Percentiles rank a stretch among this genome's conserved stretches.
These are phyloP conservation scores for Leptoxyphium fumago DNA, from an alignment of 2,329 filamentous ascomycete genomes.

Conservation along the genomic window DNA sequence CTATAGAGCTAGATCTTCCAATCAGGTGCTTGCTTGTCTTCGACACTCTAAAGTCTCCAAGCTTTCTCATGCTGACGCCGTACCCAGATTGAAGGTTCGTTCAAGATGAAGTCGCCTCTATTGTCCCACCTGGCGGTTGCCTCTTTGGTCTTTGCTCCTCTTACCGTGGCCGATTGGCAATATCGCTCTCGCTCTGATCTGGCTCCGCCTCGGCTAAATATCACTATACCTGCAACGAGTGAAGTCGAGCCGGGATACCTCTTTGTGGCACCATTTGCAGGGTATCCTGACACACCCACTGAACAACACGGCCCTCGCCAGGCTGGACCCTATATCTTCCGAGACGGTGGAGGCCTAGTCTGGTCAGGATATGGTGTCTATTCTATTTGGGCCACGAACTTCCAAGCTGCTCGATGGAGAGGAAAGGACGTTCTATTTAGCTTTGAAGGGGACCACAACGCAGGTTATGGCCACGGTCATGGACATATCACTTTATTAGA, in stretches of 20 bases:
- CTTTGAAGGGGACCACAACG: conserved; percentile 40
- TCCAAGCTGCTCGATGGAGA: conserved; percentile 36
- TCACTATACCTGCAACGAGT: conserved; percentile 28
- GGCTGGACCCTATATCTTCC: conserved; percentile 41
- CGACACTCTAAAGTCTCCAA: too few species aligned
- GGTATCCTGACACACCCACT: conserved; percentile 11
- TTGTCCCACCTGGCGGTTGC: not conserved
- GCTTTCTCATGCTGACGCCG: too few species aligned
- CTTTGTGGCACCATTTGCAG: conserved; percentile 27
- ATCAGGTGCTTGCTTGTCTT: too few species aligned
- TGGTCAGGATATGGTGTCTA: conserved; percentile 43
- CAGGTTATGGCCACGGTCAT: conserved; percentile 38
- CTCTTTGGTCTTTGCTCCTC: conserved; percentile 5
- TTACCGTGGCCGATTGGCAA: conserved; percentile 39
- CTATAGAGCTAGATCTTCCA: too few species aligned
- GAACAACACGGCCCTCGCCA: conserved; percentile 33
- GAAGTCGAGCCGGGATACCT: conserved; percentile 30
- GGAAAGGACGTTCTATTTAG: conserved; percentile 38
- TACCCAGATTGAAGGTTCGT: too few species aligned
- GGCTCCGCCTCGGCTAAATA: conserved; percentile 30
- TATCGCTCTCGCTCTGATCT: conserved; percentile 31
- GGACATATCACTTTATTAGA: conserved; percentile 40
- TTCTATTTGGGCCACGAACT: conserved; percentile 39
- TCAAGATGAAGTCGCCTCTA: not conserved
- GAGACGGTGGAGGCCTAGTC: conserved; percentile 39